phyloP scores from a whole-genome alignment of 345 rosid genomes.

The Melaleuca alternifolia region DNA sequence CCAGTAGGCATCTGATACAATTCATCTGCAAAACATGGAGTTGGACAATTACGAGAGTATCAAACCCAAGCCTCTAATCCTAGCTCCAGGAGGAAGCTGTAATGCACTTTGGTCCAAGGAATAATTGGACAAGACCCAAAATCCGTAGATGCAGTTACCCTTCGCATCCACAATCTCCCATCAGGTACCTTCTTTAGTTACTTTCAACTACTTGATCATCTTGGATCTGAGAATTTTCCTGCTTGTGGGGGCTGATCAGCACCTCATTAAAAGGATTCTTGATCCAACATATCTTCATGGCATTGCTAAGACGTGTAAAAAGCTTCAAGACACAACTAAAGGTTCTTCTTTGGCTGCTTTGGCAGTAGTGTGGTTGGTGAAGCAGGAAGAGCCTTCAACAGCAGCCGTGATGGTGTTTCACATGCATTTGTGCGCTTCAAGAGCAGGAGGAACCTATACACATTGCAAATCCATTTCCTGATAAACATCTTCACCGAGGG shows the following conservation, averaged over 20 bases:
- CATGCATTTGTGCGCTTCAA: slow-evolving; percentile 37
- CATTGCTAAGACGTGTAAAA: slow-evolving; percentile 36
- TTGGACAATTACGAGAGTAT: slow-evolving; percentile 24
- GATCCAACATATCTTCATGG: slow-evolving; percentile 56
- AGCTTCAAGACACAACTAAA: slow-evolving; percentile 36
- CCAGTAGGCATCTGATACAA: slow-evolving; percentile 63
- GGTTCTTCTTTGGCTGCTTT: neutral
- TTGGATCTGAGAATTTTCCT: neutral
- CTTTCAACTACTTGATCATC: neutral
- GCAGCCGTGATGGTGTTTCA: slow-evolving; percentile 61
- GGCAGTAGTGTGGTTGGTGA: slow-evolving; percentile 69
- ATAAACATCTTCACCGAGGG: no score
- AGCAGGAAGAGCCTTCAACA: slow-evolving; percentile 91
- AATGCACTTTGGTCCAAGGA: slow-evolving; percentile 53
- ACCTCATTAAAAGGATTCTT: slow-evolving; percentile 77
- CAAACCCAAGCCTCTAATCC: slow-evolving; percentile 44
- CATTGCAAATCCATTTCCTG: no score
- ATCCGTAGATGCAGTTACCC: slow-evolving; percentile 50
- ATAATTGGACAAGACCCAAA: slow-evolving; percentile 27
- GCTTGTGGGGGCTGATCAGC: slow-evolving; percentile 47
- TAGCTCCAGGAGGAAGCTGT: slow-evolving; percentile 82
- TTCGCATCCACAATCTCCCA: slow-evolving; percentile 83
- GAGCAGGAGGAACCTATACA: no score
- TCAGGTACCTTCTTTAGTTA: slow-evolving; percentile 38
- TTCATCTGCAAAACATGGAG: slow-evolving; percentile 32